A percentile compares a stretch with the other conserved stretches of the same genome.
phyloP scores from a whole-genome alignment of 2,329 filamentous ascomycete species.

The Curvularia spicifera region DNA sequence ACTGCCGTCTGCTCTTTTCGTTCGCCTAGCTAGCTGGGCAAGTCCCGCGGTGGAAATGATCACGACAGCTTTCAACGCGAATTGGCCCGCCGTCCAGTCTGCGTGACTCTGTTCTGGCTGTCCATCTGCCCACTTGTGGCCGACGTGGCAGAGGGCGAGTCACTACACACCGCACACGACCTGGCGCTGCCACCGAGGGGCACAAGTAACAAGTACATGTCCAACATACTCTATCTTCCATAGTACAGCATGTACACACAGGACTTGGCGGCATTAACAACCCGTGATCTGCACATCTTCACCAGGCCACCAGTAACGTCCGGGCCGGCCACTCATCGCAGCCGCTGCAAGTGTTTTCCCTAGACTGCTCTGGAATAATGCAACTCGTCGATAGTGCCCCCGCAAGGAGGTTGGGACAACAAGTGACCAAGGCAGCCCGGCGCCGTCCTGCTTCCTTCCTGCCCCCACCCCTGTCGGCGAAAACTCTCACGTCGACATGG shows the following conservation, averaged over 20 bases:
- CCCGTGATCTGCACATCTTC: slow-evolving; percentile 43
- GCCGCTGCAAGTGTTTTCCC: slow-evolving; percentile 48
- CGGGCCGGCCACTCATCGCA: slow-evolving; percentile 50
- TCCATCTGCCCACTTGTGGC: slow-evolving; percentile 3
- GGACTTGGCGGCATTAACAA: slow-evolving; percentile 38
- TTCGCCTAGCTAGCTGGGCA: slow-evolving; percentile 31
- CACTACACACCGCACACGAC: not conserved
- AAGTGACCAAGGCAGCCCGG: slow-evolving; percentile 30
- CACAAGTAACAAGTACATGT: slow-evolving; percentile 12
- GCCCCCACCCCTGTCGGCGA: slow-evolving; percentile 27
- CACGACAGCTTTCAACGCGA: slow-evolving; percentile 33
- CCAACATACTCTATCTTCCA: not conserved
- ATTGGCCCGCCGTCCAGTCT: slow-evolving; percentile 32
- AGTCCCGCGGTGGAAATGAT: slow-evolving; percentile 44
- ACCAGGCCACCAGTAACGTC: slow-evolving; percentile 45
- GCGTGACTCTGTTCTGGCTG: slow-evolving; percentile 21
- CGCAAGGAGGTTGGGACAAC: slow-evolving; percentile 36
- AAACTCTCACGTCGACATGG: slow-evolving; percentile 22
- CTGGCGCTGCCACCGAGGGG: slow-evolving; percentile 24
- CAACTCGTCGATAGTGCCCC: slow-evolving; percentile 32
- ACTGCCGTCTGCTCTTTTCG: slow-evolving; percentile 32
- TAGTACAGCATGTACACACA: not conserved
- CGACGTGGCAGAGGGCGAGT: slow-evolving; percentile 23
- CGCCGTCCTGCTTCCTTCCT: slow-evolving; percentile 2
- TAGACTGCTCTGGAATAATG: slow-evolving; percentile 35